phyloP scores from a whole-genome alignment of 306 rosid species.

The Canavalia ensiformis region DNA sequence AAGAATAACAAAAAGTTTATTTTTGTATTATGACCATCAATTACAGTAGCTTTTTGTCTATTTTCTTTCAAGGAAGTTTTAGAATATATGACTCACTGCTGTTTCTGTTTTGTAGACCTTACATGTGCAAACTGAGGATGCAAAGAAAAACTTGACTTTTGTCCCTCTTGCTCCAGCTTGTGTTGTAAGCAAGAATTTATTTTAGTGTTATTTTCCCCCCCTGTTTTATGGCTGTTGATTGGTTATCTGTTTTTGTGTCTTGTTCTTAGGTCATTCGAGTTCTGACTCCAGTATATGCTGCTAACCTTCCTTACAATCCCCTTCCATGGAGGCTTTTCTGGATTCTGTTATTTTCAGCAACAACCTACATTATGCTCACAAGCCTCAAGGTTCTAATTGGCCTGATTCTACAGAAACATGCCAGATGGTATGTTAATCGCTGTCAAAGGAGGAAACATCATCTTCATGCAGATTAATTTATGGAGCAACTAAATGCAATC shows the following conservation, averaged over 20 bases:
- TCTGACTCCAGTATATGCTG: slow-evolving; percentile 86
- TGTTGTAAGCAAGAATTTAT: slow-evolving; percentile 69
- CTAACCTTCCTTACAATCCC: slow-evolving; percentile 72
- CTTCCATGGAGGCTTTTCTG: slow-evolving; percentile 74
- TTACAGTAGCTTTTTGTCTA: not conserved
- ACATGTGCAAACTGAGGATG: slow-evolving; percentile 65
- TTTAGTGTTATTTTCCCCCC: not conserved
- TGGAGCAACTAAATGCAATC: slow-evolving; percentile 1
- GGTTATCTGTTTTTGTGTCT: not conserved
- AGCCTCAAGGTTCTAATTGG: slow-evolving; percentile 88
- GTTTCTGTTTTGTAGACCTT: slow-evolving; percentile 66
- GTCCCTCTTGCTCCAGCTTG: slow-evolving; percentile 96
- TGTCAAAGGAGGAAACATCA: slow-evolving; percentile 80
- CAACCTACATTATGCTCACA: slow-evolving; percentile 80
- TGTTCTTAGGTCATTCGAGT: slow-evolving; percentile 79
- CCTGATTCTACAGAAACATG: slow-evolving; percentile 73
- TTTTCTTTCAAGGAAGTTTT: slow-evolving; percentile 29
- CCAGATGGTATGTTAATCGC: slow-evolving; percentile 87
- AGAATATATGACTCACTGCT: slow-evolving; percentile 39
- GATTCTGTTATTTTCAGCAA: slow-evolving; percentile 61
- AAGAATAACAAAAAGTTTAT: not conserved
- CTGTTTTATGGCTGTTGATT: slow-evolving; percentile 32
- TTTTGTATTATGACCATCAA: not conserved
- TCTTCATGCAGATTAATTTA: slow-evolving; percentile 67
- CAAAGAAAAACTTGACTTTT: slow-evolving; percentile 79